phyloP scores from a whole-genome alignment of 176 grass and related monocot genomes.

The Zea mays region Zm-B73-REFERENCE-NAM-5.0 NC_050100.1:2238001-2238500 shows the following conservation, averaged over 20 bases:
- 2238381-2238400: conserved; percentile 85
- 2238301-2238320: conserved; percentile 5
- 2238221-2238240: background rate
- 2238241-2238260: background rate
- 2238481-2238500: conserved; percentile 1
- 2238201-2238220: background rate
- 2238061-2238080: too few relatives aligned
- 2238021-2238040: too few relatives aligned
- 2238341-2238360: conserved; percentile 57
- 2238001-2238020: too few relatives aligned
- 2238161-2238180: background rate
- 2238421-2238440: conserved; percentile 80
- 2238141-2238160: conserved; percentile 11
- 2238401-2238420: conserved; percentile 72
- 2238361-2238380: conserved; percentile 98
- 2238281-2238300: conserved; percentile 1
- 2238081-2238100: background rate
- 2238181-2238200: background rate
- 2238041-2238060: too few relatives aligned
- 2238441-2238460: conserved; percentile 76
- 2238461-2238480: conserved; percentile 25
- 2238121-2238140: background rate
- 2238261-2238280: background rate
- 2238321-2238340: conserved; percentile 19
- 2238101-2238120: background rate